A percentile compares a stretch with the other conserved stretches of the same genome.
These are phyloP conservation scores for Erodium maritimum DNA, from an alignment of 345 rosid species.

Conservation along the genomic window DNA sequence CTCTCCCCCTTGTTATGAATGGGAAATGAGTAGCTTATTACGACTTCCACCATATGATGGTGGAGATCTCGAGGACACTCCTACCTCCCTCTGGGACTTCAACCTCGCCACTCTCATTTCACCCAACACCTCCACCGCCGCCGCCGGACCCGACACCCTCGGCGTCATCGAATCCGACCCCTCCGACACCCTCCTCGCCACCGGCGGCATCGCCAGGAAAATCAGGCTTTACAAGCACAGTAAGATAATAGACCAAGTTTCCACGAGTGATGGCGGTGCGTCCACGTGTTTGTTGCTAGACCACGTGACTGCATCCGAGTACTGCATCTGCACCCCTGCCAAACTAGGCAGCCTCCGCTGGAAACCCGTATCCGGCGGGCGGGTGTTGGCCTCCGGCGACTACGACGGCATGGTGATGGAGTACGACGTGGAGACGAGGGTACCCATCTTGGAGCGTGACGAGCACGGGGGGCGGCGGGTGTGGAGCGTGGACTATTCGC, in stretches of 20 bases:
- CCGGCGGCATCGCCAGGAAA: constrained; percentile 82
- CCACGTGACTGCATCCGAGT: constrained; percentile 40
- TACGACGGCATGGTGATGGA: constrained; percentile 88
- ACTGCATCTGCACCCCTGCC: constrained; percentile 71
- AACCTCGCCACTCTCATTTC: constrained; percentile 39
- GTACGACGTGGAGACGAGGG: constrained; percentile 50
- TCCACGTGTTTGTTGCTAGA: constrained; percentile 14
- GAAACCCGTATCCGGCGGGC: constrained; percentile 47
- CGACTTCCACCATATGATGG: constrained; percentile 6
- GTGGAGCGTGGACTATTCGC: constrained; percentile 80
- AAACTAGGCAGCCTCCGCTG: constrained; percentile 76
- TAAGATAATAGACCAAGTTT: constrained; percentile 18
- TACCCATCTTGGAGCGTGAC: constrained; percentile 70
- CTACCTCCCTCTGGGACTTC: constrained; percentile 62
- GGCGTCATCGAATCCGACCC: constrained; percentile 75
- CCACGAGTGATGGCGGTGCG: neutral
- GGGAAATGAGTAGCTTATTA: constrained; percentile 44
- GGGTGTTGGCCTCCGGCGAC: constrained; percentile 71
- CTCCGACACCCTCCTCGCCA: constrained; percentile 39
- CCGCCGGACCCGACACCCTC: constrained; percentile 46
- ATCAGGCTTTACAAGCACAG: constrained; percentile 48
- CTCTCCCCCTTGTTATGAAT: constrained; percentile 23
- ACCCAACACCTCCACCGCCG: constrained; percentile 14
- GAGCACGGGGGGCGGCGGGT: constrained; percentile 90
- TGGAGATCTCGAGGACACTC: constrained; percentile 10